phyloP scores from a whole-genome alignment of 495 filamentous ascomycete genomes.

The Xylaria palmicola region DNA sequence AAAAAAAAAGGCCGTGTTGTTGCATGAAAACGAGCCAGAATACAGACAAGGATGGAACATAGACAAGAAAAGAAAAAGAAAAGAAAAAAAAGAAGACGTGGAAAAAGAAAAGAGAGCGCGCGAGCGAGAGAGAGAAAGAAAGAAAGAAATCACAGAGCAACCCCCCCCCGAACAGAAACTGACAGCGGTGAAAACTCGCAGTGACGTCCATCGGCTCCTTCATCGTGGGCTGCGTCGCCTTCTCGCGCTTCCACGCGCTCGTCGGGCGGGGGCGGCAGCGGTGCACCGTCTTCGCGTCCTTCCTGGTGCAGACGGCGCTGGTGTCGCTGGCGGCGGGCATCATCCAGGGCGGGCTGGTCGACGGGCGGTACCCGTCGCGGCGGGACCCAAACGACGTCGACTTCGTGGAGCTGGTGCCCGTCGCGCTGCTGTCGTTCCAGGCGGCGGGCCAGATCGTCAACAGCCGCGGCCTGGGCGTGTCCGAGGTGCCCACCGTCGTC shows the following conservation, averaged over 20 bases:
- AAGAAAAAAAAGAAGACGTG: not conserved
- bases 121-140: too few relatives aligned
- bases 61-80: not conserved
- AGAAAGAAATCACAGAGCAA: too few relatives aligned
- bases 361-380: slow-evolving; percentile 26
- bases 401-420: slow-evolving; percentile 48
- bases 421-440: slow-evolving; percentile 69
- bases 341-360: slow-evolving; percentile 40
- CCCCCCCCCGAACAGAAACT: too few relatives aligned
- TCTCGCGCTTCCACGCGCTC: slow-evolving; percentile 27
- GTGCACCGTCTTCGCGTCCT: slow-evolving; percentile 54
- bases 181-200: not conserved
- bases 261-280: slow-evolving; percentile 41
- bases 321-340: slow-evolving; percentile 60
- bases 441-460: slow-evolving; percentile 68
- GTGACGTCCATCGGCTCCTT: slow-evolving; percentile 30
- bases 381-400: slow-evolving; percentile 28
- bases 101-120: too few relatives aligned
- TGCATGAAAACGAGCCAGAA: not conserved
- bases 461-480: slow-evolving; percentile 60
- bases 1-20: not conserved
- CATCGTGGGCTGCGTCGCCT: slow-evolving; percentile 24
- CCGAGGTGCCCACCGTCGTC: slow-evolving; percentile 72
- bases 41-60: not conserved
- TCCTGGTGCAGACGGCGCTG: slow-evolving; percentile 55